Conservation (phyloP, 202 grass and related monocot genomes). For the Panicum virgatum region DNA sequence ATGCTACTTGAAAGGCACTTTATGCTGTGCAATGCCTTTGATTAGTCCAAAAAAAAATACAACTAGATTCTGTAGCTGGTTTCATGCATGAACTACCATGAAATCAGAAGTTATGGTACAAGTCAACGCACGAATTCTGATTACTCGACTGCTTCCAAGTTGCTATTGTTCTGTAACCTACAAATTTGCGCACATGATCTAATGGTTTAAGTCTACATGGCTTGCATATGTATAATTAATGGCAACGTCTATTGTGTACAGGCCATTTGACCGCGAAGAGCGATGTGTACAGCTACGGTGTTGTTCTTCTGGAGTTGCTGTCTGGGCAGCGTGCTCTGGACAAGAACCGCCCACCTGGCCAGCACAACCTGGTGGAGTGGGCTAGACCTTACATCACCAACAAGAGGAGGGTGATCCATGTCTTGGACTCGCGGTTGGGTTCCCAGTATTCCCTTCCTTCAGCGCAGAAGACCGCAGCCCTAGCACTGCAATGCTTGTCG, state of each 20-base stretch:
- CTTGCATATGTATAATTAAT: conserved; percentile 8
- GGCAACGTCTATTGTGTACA: conserved; percentile 32
- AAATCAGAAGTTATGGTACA: conserved; percentile 24
- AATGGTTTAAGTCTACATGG: conserved; percentile 29
- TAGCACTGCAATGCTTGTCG: conserved; percentile 74
- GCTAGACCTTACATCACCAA: conserved; percentile 81
- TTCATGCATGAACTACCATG: conserved; percentile 21
- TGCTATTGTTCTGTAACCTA: conserved; percentile 24
- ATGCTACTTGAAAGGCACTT: conserved; percentile 37
- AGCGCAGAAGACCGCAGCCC: conserved; percentile 66
- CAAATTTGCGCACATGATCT: conserved; percentile 25
- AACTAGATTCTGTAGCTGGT: conserved; percentile 39
- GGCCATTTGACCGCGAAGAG: conserved; percentile 94
- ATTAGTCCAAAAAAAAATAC: conserved; percentile 7
- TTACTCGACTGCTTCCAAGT: background rate
- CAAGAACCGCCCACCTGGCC: conserved; percentile 75
- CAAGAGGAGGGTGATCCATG: conserved; percentile 91
- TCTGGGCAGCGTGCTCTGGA: conserved; percentile 83
- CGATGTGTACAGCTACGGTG: conserved; percentile 94
- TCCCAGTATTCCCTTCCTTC: conserved; percentile 66
- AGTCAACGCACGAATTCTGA: conserved; percentile 26
- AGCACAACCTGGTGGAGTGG: conserved; percentile 94
- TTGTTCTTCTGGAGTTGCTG: conserved; percentile 92
- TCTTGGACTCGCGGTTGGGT: conserved; percentile 68
- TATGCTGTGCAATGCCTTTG: conserved; percentile 33